A percentile compares a stretch with the other conserved stretches of the same genome.
Evolutionary conservation across 169 alveolate genomes (phyloP).

Genomic region (Cryptosporidium muris): DNA sequence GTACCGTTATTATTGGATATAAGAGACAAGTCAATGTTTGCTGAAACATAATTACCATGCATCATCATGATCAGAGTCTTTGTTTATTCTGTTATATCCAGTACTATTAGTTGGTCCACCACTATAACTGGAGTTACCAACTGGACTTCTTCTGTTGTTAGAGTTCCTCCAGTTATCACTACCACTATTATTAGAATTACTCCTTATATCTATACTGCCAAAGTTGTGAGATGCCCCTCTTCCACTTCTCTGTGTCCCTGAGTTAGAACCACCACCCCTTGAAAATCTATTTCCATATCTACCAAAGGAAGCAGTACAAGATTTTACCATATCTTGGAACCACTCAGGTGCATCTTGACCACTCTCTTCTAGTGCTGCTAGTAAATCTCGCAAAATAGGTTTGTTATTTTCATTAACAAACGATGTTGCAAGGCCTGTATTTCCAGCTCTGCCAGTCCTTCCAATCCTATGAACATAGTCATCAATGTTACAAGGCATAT

Average conservation of each 20-base stretch:
- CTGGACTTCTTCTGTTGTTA: slow-evolving; percentile 6
- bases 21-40: too few relatives aligned
- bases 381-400: slow-evolving; percentile 86
- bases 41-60: slow-evolving; percentile 25
- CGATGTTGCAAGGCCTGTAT: slow-evolving; percentile 95
- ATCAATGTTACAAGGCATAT: slow-evolving; percentile 93
- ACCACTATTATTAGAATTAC: slow-evolving; percentile 10
- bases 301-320: slow-evolving; percentile 68
- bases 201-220: slow-evolving; percentile 67
- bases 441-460: slow-evolving; percentile 99
- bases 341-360: slow-evolving; percentile 77
- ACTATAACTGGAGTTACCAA: slow-evolving; percentile 4
- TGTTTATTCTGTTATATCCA: slow-evolving; percentile 21
- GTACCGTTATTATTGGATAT: too few relatives aligned
- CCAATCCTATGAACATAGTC: slow-evolving; percentile 96
- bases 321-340: slow-evolving; percentile 74
- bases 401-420: slow-evolving; percentile 89
- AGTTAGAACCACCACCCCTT: neutral
- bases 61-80: slow-evolving; percentile 69
- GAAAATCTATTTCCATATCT: slow-evolving; percentile 38
- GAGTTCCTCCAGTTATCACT: neutral
- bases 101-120: slow-evolving; percentile 47
- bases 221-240: slow-evolving; percentile 49
- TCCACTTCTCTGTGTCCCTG: slow-evolving; percentile 18
- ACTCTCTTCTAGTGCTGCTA: slow-evolving; percentile 78